Percentiles rank a stretch among this genome's conserved stretches.
These are phyloP conservation scores for Wickerhamiella brachini DNA, from an alignment of 805 yeast genomes.

Conservation along the genomic window DNA sequence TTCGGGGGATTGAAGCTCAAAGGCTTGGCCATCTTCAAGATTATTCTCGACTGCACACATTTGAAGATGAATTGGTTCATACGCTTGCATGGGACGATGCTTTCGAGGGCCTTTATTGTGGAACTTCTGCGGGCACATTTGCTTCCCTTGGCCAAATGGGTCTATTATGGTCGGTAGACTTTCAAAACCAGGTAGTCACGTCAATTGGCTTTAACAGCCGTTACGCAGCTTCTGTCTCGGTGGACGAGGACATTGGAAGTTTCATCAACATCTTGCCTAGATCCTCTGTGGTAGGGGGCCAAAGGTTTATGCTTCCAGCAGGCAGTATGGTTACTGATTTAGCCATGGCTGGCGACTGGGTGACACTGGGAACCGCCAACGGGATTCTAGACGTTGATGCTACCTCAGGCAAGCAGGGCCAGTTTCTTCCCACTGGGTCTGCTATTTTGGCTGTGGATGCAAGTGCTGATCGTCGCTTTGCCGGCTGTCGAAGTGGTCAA, in stretches of 20 bases:
- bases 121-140: not conserved
- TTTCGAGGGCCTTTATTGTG: not conserved
- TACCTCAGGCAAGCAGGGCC: not conserved
- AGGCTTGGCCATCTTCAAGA: not conserved
- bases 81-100: not conserved
- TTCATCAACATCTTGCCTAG: not conserved
- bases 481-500: conserved; percentile 4
- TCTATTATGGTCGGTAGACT: not conserved
- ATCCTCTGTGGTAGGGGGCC: not conserved
- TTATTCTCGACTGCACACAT: not conserved
- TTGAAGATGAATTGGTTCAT: not conserved
- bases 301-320: not conserved
- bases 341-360: not conserved
- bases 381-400: not conserved
- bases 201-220: not conserved
- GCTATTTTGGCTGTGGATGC: not conserved
- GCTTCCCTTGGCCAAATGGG: not conserved
- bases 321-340: not conserved
- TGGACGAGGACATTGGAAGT: not conserved
- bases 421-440: not conserved
- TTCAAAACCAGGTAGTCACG: not conserved
- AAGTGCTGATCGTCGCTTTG: not conserved
- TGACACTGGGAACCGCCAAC: not conserved
- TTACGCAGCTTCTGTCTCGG: not conserved
- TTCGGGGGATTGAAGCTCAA: not conserved